A percentile compares a stretch with the other conserved stretches of the same genome.
Evolutionary conservation across 257 asterid species (phyloP).

Genomic region (Scutellaria galericulata): DNA sequence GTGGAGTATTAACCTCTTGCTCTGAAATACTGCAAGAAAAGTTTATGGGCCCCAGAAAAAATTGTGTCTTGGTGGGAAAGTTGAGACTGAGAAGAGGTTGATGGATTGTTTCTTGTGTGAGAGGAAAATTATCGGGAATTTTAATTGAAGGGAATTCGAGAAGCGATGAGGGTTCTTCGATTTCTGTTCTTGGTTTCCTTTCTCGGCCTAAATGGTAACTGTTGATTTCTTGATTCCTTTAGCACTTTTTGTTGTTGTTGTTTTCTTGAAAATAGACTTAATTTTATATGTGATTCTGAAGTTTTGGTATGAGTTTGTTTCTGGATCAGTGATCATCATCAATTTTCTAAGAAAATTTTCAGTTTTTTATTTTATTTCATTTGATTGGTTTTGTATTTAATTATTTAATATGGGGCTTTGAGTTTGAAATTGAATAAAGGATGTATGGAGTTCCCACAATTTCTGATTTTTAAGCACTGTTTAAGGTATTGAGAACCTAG

Average conservation of each 20-base stretch:
- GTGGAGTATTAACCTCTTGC: background rate
- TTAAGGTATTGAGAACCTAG: background rate
- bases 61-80: constrained; percentile 25
- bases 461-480: background rate
- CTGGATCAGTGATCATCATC: constrained; percentile 38
- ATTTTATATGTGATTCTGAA: constrained; percentile 6
- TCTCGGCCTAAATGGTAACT: constrained; percentile 49
- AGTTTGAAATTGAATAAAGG: constrained; percentile 20
- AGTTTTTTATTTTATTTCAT: background rate
- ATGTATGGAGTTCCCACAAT: no score
- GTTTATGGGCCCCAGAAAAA: background rate
- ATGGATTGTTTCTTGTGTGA: constrained; percentile 40
- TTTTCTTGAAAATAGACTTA: background rate
- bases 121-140: constrained; percentile 28
- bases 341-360: constrained; percentile 9
- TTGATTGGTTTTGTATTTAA: constrained; percentile 1
- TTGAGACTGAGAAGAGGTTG: constrained; percentile 38
- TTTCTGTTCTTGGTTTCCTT: constrained; percentile 38
- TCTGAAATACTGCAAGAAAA: background rate
- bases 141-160: constrained; percentile 17
- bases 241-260: background rate
- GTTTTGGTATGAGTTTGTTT: constrained; percentile 18
- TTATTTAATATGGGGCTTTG: background rate
- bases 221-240: constrained; percentile 31
- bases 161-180: constrained; percentile 55